A percentile compares a stretch with the other conserved stretches of the same genome.
Evolutionary conservation across 352 stramenopile genomes (phyloP).

Genomic region (Hyphochytrium catenoides): DNA sequence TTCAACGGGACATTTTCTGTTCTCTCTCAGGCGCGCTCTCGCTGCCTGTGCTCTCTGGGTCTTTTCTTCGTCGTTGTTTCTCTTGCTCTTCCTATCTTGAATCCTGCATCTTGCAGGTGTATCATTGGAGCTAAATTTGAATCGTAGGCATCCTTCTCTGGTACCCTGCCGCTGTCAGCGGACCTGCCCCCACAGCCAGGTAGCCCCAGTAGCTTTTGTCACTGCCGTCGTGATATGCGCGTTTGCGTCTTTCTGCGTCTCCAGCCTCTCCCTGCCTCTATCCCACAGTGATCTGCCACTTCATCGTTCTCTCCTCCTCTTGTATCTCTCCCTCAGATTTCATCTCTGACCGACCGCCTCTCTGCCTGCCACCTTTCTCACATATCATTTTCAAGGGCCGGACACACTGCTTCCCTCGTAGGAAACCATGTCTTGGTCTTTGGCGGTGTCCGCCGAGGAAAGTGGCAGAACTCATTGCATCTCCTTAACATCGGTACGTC

Average conservation of each 20-base stretch:
- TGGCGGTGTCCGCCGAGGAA: slow-evolving; percentile 34
- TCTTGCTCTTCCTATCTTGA: too few species aligned
- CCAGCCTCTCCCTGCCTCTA: neutral
- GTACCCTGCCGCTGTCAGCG: slow-evolving; percentile 65
- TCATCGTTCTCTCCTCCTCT: neutral
- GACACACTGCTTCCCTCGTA: slow-evolving; percentile 40
- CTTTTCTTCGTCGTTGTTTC: too few species aligned
- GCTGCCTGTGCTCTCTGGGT: too few species aligned
- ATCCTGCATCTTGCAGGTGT: neutral
- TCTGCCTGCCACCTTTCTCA: neutral
- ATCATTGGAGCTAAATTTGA: neutral
- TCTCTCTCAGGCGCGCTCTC: too few species aligned
- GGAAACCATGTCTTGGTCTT: slow-evolving; percentile 51
- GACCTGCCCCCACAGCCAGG: slow-evolving; percentile 23
- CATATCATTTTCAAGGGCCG: slow-evolving; percentile 15
- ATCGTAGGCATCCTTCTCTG: slow-evolving; percentile 62
- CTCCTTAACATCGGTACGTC: slow-evolving; percentile 32
- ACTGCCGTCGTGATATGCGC: too few species aligned
- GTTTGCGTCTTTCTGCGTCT: neutral
- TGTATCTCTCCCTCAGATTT: neutral
- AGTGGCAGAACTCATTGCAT: slow-evolving; percentile 36
- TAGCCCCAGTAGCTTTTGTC: too few species aligned
- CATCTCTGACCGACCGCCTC: neutral
- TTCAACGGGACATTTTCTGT: too few species aligned
- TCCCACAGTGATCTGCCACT: neutral